Evolutionary conservation across 2,329 filamentous ascomycete genomes (phyloP), one percentile per base, ranked within the genome.

Genomic region (Fusarium piperis): DNA sequence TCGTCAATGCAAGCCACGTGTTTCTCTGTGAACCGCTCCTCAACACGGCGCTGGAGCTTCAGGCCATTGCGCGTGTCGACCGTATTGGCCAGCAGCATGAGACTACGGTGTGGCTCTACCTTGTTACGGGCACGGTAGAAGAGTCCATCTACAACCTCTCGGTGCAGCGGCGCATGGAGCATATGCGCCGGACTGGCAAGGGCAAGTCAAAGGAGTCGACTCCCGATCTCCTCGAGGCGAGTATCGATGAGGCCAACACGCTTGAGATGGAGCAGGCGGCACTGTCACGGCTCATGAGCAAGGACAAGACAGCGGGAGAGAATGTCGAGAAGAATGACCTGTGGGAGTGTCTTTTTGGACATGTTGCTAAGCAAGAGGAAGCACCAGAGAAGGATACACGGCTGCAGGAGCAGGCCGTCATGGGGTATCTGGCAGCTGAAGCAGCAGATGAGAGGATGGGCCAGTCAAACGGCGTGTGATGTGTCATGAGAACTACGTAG

Each of bases 41-140:
- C 74, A 97, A 98, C 78, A 95, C 95, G 0, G 94, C 95, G 0
- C 90, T 99, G 16, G 96, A 98, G 81, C 86, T 98, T 11, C 96
- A 99, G 80, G 95, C 95, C 15, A 97, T 98, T 77, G 95, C 95
- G 1, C 92, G 96, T 62, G 95, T 99, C 2, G 94, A 99, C 79
- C 90, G 96, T 36, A 99, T 99, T 70, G 96, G 96, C 0, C 96
- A 98, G 81, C 87, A 91, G 70, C 90, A 93, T 58, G 88, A 93
- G 72, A 99, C 96, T 0, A 97, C 94, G 0, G 94, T 98, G 1
- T 98, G 95, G 93, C 92, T 98, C 80, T 98, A 98, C 79, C 87
- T 98, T 3, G 89, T 98, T n/a, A 90, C 92, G 16, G 93, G 93
- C 58, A 97, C 95, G 0, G 94, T 98, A 0, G 96, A 99, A 78